phyloP scores from a whole-genome alignment of 2,329 filamentous ascomycete species.

The Fusarium siculi region DNA sequence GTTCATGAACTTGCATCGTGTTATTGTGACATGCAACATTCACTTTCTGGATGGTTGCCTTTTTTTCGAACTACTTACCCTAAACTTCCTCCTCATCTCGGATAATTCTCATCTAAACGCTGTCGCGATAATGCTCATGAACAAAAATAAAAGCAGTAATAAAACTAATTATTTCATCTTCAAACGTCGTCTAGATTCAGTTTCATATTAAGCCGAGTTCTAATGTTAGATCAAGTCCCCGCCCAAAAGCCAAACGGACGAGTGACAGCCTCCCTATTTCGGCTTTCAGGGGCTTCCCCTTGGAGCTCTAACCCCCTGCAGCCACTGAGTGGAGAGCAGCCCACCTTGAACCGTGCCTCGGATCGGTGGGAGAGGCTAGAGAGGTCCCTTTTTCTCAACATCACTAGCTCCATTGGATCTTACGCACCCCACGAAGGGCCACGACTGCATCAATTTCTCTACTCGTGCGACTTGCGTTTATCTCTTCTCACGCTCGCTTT shows the following conservation, averaged over 20 bases:
- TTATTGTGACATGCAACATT: not conserved
- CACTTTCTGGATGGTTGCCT: not conserved
- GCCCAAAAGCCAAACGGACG: not conserved
- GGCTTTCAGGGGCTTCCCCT: slow-evolving; percentile 37
- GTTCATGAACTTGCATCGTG: not conserved
- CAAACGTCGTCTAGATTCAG: not conserved
- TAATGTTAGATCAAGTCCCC: not conserved
- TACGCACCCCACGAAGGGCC: slow-evolving; percentile 39
- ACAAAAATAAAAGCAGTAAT: not conserved
- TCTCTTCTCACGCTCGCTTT: slow-evolving; percentile 12
- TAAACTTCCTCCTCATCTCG: not conserved
- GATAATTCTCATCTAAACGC: not conserved
- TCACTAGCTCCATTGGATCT: slow-evolving; percentile 19
- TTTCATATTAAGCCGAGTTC: not conserved
- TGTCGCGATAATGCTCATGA: not conserved
- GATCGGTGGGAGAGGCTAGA: slow-evolving; percentile 25
- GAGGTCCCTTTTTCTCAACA: slow-evolving; percentile 41
- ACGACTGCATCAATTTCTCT: slow-evolving; percentile 37
- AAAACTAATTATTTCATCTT: not conserved
- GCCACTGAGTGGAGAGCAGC: slow-evolving; percentile 4
- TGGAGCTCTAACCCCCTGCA: slow-evolving; percentile 26
- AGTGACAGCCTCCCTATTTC: slow-evolving; percentile 37
- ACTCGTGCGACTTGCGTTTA: not conserved
- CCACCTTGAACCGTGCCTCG: slow-evolving; percentile 30
- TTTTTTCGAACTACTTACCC: not conserved